A percentile compares a stretch with the other conserved stretches of the same genome.
phyloP scores from a whole-genome alignment of 805 yeast genomes.

The Barnettozyma sp. region DNA sequence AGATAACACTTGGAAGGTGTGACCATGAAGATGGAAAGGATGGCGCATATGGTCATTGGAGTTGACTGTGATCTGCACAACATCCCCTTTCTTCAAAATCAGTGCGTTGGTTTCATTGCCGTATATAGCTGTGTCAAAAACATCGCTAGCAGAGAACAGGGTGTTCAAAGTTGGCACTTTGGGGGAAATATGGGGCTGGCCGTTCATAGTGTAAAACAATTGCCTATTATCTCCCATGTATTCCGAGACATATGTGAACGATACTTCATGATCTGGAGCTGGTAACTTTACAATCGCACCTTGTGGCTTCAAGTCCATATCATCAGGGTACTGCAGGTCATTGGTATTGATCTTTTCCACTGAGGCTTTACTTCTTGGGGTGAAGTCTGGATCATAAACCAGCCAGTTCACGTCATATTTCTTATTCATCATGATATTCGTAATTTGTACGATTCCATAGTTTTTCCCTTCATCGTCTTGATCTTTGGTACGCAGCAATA shows the following conservation, averaged over 20 bases:
- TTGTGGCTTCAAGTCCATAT: constrained; percentile 29
- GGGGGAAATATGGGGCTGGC: constrained; percentile 56
- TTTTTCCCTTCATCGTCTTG: constrained; percentile 34
- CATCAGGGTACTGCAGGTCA: constrained; percentile 25
- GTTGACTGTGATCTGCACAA: constrained; percentile 69
- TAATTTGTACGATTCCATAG: constrained; percentile 44
- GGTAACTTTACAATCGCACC: constrained; percentile 35
- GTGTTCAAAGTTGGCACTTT: constrained; percentile 65
- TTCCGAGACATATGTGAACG: constrained; percentile 48
- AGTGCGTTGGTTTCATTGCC: constrained; percentile 63
- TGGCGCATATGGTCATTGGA: constrained; percentile 74
- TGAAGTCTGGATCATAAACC: constrained; percentile 36
- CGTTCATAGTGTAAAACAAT: constrained; percentile 65
- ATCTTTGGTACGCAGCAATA: constrained; percentile 46
- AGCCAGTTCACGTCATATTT: constrained; percentile 48
- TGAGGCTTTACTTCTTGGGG: constrained; percentile 38
- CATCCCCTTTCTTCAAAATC: constrained; percentile 52
- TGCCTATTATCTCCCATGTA: constrained; percentile 55
- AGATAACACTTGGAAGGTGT: constrained; percentile 47
- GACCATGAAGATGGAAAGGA: constrained; percentile 77
- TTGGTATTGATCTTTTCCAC: constrained; percentile 16
- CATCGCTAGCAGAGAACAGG: constrained; percentile 52
- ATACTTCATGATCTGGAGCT: constrained; percentile 51
- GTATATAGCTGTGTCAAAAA: constrained; percentile 52
- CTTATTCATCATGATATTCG: constrained; percentile 66